Percentiles rank a stretch among this genome's conserved stretches.
phyloP scores from a whole-genome alignment of 2,329 filamentous ascomycete genomes.

The Juglanconis sp. region DNA sequence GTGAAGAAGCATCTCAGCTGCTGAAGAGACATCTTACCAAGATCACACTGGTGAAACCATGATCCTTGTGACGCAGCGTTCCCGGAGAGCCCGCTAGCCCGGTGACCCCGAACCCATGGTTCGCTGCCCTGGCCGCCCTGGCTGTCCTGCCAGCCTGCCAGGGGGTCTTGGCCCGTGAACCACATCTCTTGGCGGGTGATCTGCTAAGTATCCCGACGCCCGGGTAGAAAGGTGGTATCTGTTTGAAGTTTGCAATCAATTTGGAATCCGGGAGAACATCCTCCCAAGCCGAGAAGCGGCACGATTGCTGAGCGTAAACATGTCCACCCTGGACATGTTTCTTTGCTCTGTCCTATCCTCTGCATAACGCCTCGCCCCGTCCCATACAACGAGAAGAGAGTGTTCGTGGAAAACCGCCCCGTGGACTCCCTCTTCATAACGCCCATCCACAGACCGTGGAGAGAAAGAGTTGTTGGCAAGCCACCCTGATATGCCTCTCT shows the following conservation, averaged over 20 bases:
- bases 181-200: background rate
- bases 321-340: no score
- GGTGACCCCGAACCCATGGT: no score
- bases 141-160: no score
- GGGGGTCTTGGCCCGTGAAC: background rate
- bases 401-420: background rate
- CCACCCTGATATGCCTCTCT: background rate
- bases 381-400: background rate
- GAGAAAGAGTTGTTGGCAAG: background rate
- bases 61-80: no score
- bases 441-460: background rate
- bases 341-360: background rate
- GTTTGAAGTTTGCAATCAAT: background rate
- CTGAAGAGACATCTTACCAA: no score
- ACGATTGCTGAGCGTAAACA: no score
- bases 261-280: background rate
- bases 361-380: background rate
- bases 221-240: background rate
- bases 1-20: no score
- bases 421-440: background rate
- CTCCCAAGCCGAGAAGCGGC: background rate
- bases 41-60: no score
- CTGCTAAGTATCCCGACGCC: background rate
- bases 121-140: no score
- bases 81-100: no score